phyloP scores from a whole-genome alignment of 139 green algal species.

The Raphidocelis subcapitata region DNA sequence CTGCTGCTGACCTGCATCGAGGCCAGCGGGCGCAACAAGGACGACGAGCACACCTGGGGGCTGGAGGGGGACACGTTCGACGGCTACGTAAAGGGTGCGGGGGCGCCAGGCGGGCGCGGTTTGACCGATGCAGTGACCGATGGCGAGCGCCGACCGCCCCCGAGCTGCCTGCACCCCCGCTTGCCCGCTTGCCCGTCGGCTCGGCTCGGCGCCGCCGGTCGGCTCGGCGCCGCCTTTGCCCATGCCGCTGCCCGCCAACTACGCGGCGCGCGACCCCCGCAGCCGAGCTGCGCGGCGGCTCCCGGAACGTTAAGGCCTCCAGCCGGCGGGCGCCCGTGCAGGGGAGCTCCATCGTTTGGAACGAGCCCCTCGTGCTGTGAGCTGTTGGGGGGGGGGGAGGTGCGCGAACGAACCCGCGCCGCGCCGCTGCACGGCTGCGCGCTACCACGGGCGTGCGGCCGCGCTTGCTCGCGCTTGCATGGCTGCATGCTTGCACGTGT shows the following conservation, averaged over 20 bases:
- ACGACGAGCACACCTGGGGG: conserved; percentile 57
- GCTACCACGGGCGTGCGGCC: too few relatives aligned
- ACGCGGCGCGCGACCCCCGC: conserved; percentile 8
- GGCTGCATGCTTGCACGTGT: too few relatives aligned
- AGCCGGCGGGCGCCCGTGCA: conserved; percentile 12
- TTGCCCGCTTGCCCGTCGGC: too few relatives aligned
- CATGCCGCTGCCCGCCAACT: too few relatives aligned
- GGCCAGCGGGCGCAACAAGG: conserved; percentile 57
- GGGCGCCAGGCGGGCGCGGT: too few relatives aligned
- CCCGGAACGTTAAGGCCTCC: conserved; percentile 68
- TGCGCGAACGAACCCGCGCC: background rate
- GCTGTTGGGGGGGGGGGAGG: background rate
- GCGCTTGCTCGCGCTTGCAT: too few relatives aligned
- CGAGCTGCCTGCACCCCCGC: background rate
- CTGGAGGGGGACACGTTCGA: conserved; percentile 57
- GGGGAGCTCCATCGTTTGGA: conserved; percentile 17
- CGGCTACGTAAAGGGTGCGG: conserved; percentile 64
- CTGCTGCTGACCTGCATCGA: conserved; percentile 58
- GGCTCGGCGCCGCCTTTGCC: too few relatives aligned
- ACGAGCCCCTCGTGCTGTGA: conserved; percentile 26
- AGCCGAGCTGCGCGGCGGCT: conserved; percentile 79
- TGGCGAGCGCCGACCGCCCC: too few relatives aligned
- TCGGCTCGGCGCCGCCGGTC: too few relatives aligned
- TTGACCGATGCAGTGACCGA: too few relatives aligned
- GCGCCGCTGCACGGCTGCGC: too few relatives aligned